Conservation (phyloP, 305 asterid species). For the Solanum hybrid region DNA sequence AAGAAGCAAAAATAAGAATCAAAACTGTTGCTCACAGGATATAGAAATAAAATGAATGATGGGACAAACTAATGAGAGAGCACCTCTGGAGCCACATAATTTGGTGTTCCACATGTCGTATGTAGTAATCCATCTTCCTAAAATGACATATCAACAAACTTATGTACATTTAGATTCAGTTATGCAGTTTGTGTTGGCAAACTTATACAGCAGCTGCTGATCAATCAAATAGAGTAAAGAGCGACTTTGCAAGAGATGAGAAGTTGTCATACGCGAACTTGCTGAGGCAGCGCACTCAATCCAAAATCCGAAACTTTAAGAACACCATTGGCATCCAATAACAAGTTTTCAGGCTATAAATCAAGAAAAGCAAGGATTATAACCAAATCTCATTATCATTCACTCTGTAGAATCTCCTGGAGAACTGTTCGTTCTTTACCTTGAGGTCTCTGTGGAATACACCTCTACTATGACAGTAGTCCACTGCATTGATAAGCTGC, state of each 20-base stretch:
- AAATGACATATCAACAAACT: constrained; percentile 12
- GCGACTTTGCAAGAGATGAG: not conserved
- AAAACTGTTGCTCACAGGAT: not conserved
- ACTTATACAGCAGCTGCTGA: not conserved
- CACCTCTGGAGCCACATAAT: constrained; percentile 99
- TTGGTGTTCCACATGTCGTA: constrained; percentile 97
- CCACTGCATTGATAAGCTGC: constrained; percentile 40
- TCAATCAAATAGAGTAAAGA: not conserved
- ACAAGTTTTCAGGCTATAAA: constrained; percentile 82
- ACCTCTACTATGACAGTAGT: constrained; percentile 42
- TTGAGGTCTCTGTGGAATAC: constrained; percentile 39
- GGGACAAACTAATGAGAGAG: constrained; percentile 7
- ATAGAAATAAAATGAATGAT: not conserved
- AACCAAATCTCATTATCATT: constrained; percentile 9
- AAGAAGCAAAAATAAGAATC: not conserved
- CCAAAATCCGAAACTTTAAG: constrained; percentile 96
- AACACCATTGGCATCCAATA: constrained; percentile 65
- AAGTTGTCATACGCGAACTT: constrained; percentile 64
- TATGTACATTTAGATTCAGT: not conserved
- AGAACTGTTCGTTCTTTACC: constrained; percentile 10
- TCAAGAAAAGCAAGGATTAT: constrained; percentile 32
- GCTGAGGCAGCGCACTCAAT: constrained; percentile 96
- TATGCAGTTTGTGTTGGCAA: not conserved
- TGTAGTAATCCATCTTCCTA: constrained; percentile 97
- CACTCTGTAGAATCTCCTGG: not conserved